Percentiles rank a stretch among this genome's conserved stretches.
phyloP scores from a whole-genome alignment of 306 rosid genomes.

The Myrica gale region DNA sequence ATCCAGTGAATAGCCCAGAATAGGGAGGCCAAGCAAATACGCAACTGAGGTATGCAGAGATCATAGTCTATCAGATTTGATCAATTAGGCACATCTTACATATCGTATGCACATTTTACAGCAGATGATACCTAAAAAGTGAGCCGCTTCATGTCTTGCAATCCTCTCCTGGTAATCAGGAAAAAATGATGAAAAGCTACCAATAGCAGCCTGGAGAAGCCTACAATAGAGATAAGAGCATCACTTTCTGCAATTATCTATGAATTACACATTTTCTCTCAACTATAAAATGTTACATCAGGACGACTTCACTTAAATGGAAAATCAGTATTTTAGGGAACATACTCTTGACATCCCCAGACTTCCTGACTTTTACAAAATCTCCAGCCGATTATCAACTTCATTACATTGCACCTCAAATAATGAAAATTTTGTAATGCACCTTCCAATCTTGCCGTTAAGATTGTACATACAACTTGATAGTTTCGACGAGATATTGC shows the following conservation, averaged over 20 bases:
- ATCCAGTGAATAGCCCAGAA: conserved; percentile 77
- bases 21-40: conserved; percentile 85
- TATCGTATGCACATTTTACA: conserved; percentile 1
- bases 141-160: conserved; percentile 94
- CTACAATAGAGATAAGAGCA: conserved; percentile 40
- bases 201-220: conserved; percentile 94
- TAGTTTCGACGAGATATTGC: too few relatives aligned
- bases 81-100: conserved; percentile 15
- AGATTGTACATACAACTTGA: too few relatives aligned
- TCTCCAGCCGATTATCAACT: too few relatives aligned
- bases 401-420: too few relatives aligned
- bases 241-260: conserved; percentile 28
- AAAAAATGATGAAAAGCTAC: conserved; percentile 79
- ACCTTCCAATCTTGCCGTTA: too few relatives aligned
- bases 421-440: too few relatives aligned
- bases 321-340: neutral
- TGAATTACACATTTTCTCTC: neutral
- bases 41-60: conserved; percentile 41
- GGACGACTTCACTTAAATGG: neutral
- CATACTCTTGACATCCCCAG: too few relatives aligned
- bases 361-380: too few relatives aligned
- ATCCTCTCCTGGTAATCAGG: conserved; percentile 94
- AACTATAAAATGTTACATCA: neutral
- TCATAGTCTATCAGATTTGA: neutral
- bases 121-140: conserved; percentile 60